These are phyloP conservation scores for Cryptosporidium xiaoi DNA, from an alignment of 169 alveolate species.

Conservation along the genomic window DNA sequence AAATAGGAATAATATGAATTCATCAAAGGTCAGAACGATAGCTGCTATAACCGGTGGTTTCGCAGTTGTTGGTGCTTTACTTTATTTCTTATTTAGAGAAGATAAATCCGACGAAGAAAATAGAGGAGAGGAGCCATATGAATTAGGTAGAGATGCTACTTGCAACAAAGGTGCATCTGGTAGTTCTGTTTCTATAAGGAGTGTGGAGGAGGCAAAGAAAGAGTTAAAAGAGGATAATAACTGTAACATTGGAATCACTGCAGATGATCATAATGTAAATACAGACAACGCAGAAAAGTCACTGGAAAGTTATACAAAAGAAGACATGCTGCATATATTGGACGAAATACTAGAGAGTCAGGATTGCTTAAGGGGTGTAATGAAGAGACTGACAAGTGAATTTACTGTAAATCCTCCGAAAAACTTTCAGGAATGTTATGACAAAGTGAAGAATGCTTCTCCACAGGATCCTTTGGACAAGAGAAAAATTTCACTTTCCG, in stretches of 20 bases:
- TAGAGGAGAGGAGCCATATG: too few relatives aligned
- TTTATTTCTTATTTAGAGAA: conserved; percentile 78
- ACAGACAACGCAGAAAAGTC: neutral
- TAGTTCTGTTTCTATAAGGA: neutral
- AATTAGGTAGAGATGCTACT: conserved; percentile 31
- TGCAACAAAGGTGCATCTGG: conserved; percentile 4
- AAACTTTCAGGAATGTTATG: conserved; percentile 71
- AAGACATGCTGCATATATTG: conserved; percentile 77
- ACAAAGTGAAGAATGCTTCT: conserved; percentile 69
- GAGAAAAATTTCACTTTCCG: conserved; percentile 79
- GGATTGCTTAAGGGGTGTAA: conserved; percentile 80
- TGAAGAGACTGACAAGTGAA: conserved; percentile 71
- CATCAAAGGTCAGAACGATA: conserved; percentile 47
- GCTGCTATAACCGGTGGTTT: conserved; percentile 77
- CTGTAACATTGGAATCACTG: neutral
- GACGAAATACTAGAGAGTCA: conserved; percentile 79
- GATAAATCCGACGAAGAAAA: conserved; percentile 66
- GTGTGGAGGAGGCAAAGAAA: neutral
- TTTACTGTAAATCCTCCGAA: conserved; percentile 49
- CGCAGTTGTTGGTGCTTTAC: conserved; percentile 80
- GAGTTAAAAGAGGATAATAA: conserved; percentile 1
- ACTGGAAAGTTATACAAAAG: conserved; percentile 75
- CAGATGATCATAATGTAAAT: neutral
- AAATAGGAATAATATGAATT: conserved; percentile 15
- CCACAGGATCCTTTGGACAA: conserved; percentile 82